Evolutionary conservation across 805 yeast species (phyloP).

Genomic region (Wickerhamiella spandovensis): DNA sequence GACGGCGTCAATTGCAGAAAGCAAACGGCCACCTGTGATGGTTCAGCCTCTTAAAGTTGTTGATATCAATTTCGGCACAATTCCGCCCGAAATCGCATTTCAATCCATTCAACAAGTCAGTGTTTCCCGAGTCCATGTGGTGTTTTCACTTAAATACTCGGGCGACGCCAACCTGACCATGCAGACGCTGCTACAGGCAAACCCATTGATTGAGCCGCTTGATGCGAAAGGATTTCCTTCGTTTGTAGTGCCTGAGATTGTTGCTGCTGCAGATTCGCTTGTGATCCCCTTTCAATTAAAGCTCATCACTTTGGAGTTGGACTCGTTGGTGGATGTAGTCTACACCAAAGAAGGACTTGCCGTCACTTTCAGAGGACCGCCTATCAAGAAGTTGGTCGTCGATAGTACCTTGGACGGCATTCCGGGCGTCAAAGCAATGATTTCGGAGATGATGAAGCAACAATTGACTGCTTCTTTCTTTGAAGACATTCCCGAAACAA

Average conservation of each 20-base stretch:
- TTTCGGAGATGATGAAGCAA: slow-evolving; percentile 14
- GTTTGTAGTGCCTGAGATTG: slow-evolving; percentile 18
- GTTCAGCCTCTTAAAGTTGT: slow-evolving; percentile 41
- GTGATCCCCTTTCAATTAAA: slow-evolving; percentile 21
- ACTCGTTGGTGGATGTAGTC: slow-evolving; percentile 22
- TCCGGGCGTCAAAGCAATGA: slow-evolving; percentile 20
- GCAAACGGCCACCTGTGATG: slow-evolving; percentile 22
- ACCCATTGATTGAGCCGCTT: slow-evolving; percentile 33
- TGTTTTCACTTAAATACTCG: slow-evolving; percentile 58
- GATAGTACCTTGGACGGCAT: slow-evolving; percentile 22
- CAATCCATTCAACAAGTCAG: slow-evolving; percentile 44
- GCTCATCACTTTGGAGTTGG: slow-evolving; percentile 17
- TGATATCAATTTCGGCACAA: slow-evolving; percentile 60
- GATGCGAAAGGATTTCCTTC: slow-evolving; percentile 25
- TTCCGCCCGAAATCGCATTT: slow-evolving; percentile 61
- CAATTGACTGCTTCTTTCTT: slow-evolving; percentile 20
- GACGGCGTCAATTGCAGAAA: slow-evolving; percentile 22
- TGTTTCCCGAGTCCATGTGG: slow-evolving; percentile 37
- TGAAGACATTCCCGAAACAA: slow-evolving; percentile 25
- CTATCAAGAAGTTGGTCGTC: slow-evolving; percentile 19
- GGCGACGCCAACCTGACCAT: slow-evolving; percentile 66
- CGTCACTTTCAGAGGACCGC: slow-evolving; percentile 21
- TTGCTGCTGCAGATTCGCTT: slow-evolving; percentile 17
- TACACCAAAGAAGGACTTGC: slow-evolving; percentile 22
- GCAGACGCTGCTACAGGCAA: slow-evolving; percentile 65